A percentile compares a stretch with the other conserved stretches of the same genome.
Evolutionary conservation across 176 grass and related monocot species (phyloP).

Genomic region (Eragrostis nindensis): DNA sequence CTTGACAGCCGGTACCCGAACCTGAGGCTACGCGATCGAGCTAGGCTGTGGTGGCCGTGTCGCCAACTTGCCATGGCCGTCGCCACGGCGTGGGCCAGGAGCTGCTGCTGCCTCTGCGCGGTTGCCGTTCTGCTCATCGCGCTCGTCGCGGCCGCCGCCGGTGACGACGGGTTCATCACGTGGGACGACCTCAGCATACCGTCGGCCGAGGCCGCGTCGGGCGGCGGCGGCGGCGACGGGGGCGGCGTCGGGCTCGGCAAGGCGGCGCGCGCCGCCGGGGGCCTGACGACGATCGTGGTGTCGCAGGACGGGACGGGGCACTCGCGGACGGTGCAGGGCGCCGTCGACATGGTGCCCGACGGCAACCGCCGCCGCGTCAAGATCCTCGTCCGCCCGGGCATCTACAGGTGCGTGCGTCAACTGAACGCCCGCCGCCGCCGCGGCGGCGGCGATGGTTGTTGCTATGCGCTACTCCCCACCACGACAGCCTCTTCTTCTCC

Average conservation of each 20-base stretch:
- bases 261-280: neutral
- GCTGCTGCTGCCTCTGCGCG: neutral
- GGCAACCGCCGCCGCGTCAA: conserved; percentile 76
- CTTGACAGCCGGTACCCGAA: neutral
- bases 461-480: neutral
- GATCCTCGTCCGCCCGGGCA: conserved; percentile 70
- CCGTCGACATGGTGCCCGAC: conserved; percentile 81
- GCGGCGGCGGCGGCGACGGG: neutral
- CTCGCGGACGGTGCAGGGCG: conserved; percentile 87
- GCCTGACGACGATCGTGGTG: conserved; percentile 61
- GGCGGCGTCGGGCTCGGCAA: neutral
- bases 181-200: conserved; percentile 73
- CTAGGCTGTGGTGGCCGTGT: conserved; percentile 4
- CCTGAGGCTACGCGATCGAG: neutral
- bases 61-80: neutral
- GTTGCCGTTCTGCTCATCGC: conserved; percentile 3
- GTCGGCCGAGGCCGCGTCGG: neutral
- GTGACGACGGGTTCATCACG: conserved; percentile 56
- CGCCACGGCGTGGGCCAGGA: neutral
- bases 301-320: conserved; percentile 73
- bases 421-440: neutral
- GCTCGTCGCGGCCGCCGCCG: neutral
- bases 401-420: conserved; percentile 66
- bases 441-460: neutral
- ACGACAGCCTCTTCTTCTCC: neutral